Conservation (phyloP, 75 land plant species). For the Picea glauca region DNA sequence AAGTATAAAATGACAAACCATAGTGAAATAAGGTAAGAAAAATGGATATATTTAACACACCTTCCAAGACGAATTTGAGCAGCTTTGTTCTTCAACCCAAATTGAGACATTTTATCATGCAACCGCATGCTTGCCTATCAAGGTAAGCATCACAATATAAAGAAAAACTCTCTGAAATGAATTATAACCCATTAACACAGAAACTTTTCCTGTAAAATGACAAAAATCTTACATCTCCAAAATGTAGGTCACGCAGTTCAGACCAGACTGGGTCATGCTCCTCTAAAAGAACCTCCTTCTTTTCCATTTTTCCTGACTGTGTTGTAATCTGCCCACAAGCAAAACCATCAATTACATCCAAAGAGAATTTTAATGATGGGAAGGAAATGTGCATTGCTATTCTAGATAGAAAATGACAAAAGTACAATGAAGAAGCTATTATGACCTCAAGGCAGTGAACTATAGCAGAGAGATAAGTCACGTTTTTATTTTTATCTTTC, state of each 20-base stretch:
- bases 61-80: slow-evolving; percentile 94
- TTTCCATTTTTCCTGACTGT: slow-evolving; percentile 59
- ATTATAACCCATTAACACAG: neutral
- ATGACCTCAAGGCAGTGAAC: neutral
- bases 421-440: neutral
- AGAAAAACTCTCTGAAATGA: neutral
- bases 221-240: slow-evolving; percentile 80
- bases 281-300: slow-evolving; percentile 94
- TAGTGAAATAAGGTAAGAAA: too few species aligned
- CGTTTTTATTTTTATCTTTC: neutral
- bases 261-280: slow-evolving; percentile 99
- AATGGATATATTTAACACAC: slow-evolving; percentile 17
- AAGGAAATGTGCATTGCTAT: too few species aligned
- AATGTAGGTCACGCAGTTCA: slow-evolving; percentile 92
- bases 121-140: slow-evolving; percentile 80
- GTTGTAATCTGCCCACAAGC: slow-evolving; percentile 56
- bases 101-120: slow-evolving; percentile 85
- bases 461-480: neutral
- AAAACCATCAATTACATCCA: neutral
- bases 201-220: neutral
- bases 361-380: neutral
- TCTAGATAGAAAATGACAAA: neutral
- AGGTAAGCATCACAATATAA: slow-evolving; percentile 13
- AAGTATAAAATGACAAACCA: neutral
- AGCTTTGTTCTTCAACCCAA: slow-evolving; percentile 90